A percentile compares a stretch with the other conserved stretches of the same genome.
Conservation (phyloP, 768 basidiomycete genomes). For the Strobilomyces confusus region DNA sequence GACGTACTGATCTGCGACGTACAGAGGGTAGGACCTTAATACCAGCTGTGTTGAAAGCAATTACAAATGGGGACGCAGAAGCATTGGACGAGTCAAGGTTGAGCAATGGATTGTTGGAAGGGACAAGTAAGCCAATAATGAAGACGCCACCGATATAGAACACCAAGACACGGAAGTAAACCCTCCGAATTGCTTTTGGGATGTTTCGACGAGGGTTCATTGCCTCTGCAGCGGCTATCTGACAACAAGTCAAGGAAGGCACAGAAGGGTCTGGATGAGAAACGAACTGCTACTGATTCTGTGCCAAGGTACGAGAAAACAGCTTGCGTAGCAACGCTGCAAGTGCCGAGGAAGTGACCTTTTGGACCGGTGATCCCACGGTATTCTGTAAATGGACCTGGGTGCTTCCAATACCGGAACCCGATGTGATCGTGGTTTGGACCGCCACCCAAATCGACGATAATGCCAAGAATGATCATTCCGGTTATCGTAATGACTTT, state of each 20-base stretch:
- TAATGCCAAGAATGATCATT: constrained; percentile 1
- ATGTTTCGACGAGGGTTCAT: constrained; percentile 3
- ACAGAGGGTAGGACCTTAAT: neutral
- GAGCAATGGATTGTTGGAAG: constrained; percentile 19
- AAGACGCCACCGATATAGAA: no score
- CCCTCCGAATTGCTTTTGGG: neutral
- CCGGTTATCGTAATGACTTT: neutral
- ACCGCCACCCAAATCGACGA: no score
- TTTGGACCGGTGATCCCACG: neutral
- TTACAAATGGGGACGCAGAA: neutral
- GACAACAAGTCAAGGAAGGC: neutral
- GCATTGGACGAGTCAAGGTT: constrained; percentile 19
- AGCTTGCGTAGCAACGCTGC: constrained; percentile 1
- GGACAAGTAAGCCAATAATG: constrained; percentile 4
- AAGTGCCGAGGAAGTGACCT: constrained; percentile 3
- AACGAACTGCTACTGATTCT: constrained; percentile 3
- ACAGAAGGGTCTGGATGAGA: neutral
- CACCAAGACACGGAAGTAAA: no score
- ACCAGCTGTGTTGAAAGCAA: neutral
- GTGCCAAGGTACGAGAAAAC: constrained; percentile 1
- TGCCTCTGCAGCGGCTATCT: constrained; percentile 6
- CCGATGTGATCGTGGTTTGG: constrained; percentile 2
- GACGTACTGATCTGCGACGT: neutral
- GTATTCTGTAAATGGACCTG: constrained; percentile 1
- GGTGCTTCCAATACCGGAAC: constrained; percentile 42